Base-by-base conservation (phyloP, 129 eudicot genomes). In the Flaveria trinervia region DNA sequence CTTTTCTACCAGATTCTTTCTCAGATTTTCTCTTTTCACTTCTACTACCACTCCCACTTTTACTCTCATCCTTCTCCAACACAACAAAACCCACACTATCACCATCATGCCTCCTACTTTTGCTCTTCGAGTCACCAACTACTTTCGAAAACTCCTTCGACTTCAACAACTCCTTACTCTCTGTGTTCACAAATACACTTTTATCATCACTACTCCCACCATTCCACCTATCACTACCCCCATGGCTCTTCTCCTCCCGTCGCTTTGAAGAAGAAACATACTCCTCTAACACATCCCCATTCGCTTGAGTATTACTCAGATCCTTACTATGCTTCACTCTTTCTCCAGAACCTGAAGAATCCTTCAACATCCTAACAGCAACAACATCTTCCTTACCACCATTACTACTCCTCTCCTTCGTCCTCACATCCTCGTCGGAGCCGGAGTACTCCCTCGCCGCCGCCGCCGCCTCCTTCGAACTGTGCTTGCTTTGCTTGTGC, bases 401-500 rank as follows among this genome's bases (percentile, higher is more conserved):
- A 61, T 81, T 85, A 39, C 80, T 71, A 65, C 77, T 88, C 70
- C 71, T 87, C 49, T 84, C 84, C 54, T 85, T 84, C 84, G 75
- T 50, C 78, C 69, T 87, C 64, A 82, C 80, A 56, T 94, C 97
- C 68, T 94, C 96, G 17, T 89, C 99, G 15, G 97, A 89, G 76
- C 88, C 96, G 17, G 96, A 89, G 65, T 85, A 85, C 33, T 88
- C 96, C 79, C 66, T 86, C 67, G 51, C 20, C 25, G 65, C 2
- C 68, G 75, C 39, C 15, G 76, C 46, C 66, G 75, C 68, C 52
- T 88, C 92, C 70, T 75, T 88, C 75, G 87, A 83, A 76, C 91
- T 85, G 68, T 90, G 97, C 68, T 90, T 93, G 82, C 96, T 93
- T 71, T 89, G 98, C 83, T 89, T 93, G 72, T 89, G 92, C 22